Evolutionary conservation across 2,329 filamentous ascomycete genomes (phyloP).

Genomic region (Fusarium liriodendri): DNA sequence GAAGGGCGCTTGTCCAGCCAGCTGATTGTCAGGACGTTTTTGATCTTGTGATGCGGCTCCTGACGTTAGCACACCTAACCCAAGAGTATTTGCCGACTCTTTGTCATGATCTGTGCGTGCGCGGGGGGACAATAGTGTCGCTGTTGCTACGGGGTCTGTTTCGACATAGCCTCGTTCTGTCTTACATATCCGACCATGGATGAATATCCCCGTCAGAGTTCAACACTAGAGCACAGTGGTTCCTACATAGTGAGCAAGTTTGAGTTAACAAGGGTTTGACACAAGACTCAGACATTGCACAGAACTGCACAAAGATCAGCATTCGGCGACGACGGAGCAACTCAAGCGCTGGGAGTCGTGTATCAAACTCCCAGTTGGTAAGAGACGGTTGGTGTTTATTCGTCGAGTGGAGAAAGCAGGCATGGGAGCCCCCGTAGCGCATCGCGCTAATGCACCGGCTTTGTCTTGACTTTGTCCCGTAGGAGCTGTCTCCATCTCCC

Average conservation of each 20-base stretch:
- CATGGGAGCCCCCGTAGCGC: slow-evolving; percentile 25
- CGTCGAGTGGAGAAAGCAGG: slow-evolving; percentile 8
- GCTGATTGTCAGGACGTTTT: slow-evolving; percentile 9
- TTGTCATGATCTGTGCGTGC: background rate
- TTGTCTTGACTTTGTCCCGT: slow-evolving; percentile 31
- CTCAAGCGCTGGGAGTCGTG: background rate
- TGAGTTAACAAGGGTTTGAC: background rate
- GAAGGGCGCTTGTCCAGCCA: slow-evolving; percentile 14
- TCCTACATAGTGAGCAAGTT: background rate
- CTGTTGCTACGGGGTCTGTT: background rate
- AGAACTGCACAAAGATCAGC: background rate
- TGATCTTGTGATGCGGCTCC: slow-evolving; percentile 18
- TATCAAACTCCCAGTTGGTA: slow-evolving; percentile 4
- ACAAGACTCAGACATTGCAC: background rate
- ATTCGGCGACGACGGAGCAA: background rate
- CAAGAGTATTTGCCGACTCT: background rate
- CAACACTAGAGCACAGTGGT: background rate
- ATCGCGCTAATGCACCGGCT: slow-evolving; percentile 41
- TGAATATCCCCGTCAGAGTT: slow-evolving; percentile 7
- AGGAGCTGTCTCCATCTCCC: slow-evolving; percentile 17
- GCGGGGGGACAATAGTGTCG: background rate
- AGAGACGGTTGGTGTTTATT: slow-evolving; percentile 15
- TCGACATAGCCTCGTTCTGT: background rate
- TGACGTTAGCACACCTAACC: background rate
- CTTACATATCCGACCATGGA: background rate